Conservation (phyloP, 345 rosid species). For the Alliaria petiolata region DNA sequence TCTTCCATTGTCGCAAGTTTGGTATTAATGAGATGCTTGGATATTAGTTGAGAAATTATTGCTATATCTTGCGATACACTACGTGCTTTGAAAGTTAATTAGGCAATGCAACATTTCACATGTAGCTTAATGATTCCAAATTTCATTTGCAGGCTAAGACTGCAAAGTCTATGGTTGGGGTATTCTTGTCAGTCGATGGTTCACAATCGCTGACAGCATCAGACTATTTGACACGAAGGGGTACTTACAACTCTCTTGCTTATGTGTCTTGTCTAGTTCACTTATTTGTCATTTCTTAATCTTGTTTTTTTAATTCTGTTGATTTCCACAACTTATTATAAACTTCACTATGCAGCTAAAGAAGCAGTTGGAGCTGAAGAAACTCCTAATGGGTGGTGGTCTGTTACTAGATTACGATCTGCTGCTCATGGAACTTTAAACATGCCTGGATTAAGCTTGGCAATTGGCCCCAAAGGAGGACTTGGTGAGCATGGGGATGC, state of each 20-base stretch:
- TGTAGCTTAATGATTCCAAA: slow-evolving; percentile 12
- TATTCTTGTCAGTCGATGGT: slow-evolving; percentile 64
- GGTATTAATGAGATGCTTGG: slow-evolving; percentile 44
- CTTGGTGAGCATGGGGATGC: slow-evolving; percentile 98
- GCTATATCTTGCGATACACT: neutral
- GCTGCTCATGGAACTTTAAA: slow-evolving; percentile 93
- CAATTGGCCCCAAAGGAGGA: slow-evolving; percentile 93
- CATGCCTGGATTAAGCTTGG: slow-evolving; percentile 74
- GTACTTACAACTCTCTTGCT: slow-evolving; percentile 36
- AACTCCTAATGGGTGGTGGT: slow-evolving; percentile 93
- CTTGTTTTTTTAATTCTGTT: neutral
- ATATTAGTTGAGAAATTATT: slow-evolving; percentile 7
- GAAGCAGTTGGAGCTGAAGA: slow-evolving; percentile 93
- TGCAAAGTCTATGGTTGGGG: slow-evolving; percentile 81
- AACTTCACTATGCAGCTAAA: slow-evolving; percentile 49
- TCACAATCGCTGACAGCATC: slow-evolving; percentile 57
- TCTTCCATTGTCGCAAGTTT: slow-evolving; percentile 67
- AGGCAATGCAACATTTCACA: slow-evolving; percentile 6
- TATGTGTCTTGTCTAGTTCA: slow-evolving; percentile 1
- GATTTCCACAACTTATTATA: neutral
- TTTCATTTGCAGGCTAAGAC: slow-evolving; percentile 72
- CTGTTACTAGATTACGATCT: slow-evolving; percentile 83
- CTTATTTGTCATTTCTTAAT: neutral
- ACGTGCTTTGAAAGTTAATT: neutral
- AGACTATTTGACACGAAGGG: slow-evolving; percentile 78